Conservation (phyloP, 768 basidiomycete genomes). For the Hypholoma sublateritium region DNA sequence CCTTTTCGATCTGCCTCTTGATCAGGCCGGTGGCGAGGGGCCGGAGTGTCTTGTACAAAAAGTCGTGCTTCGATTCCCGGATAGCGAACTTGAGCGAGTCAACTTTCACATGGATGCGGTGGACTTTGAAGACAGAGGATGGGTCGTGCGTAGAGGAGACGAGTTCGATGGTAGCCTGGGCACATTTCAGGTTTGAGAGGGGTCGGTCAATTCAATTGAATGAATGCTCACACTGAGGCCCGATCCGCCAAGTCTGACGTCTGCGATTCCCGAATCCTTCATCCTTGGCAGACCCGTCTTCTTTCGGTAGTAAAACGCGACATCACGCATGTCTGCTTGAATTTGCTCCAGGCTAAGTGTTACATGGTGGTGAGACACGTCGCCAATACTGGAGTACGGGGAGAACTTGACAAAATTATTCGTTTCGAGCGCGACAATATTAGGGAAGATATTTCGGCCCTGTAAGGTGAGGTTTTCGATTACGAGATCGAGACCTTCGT, state of each 20-base stretch:
- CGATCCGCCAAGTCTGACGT: slow-evolving; percentile 80
- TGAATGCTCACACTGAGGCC: slow-evolving; percentile 61
- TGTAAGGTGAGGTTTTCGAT: slow-evolving; percentile 91
- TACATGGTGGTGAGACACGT: slow-evolving; percentile 70
- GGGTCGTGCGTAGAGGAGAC: slow-evolving; percentile 59
- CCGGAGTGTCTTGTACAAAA: slow-evolving; percentile 82
- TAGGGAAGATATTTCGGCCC: slow-evolving; percentile 89
- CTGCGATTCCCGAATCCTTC: slow-evolving; percentile 80
- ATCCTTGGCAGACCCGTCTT: slow-evolving; percentile 83
- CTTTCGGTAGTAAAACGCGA: slow-evolving; percentile 87
- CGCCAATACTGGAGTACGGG: slow-evolving; percentile 62
- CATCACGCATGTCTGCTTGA: slow-evolving; percentile 92
- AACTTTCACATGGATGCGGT: slow-evolving; percentile 75
- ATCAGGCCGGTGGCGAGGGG: slow-evolving; percentile 81
- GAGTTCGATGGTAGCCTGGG: slow-evolving; percentile 59
- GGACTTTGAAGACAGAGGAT: slow-evolving; percentile 71
- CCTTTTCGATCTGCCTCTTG: slow-evolving; percentile 66
- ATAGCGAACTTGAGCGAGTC: slow-evolving; percentile 88
- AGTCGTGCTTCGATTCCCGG: slow-evolving; percentile 87
- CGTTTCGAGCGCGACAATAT: slow-evolving; percentile 68
- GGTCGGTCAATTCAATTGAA: neutral
- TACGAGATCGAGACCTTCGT: slow-evolving; percentile 82
- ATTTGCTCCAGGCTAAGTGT: slow-evolving; percentile 79
- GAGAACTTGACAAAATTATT: slow-evolving; percentile 85
- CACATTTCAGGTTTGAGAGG: neutral